Percentiles rank a stretch among this genome's conserved stretches.
Evolutionary conservation across 441 rosid species (phyloP).

Genomic region (Mallotus japonicus): DNA sequence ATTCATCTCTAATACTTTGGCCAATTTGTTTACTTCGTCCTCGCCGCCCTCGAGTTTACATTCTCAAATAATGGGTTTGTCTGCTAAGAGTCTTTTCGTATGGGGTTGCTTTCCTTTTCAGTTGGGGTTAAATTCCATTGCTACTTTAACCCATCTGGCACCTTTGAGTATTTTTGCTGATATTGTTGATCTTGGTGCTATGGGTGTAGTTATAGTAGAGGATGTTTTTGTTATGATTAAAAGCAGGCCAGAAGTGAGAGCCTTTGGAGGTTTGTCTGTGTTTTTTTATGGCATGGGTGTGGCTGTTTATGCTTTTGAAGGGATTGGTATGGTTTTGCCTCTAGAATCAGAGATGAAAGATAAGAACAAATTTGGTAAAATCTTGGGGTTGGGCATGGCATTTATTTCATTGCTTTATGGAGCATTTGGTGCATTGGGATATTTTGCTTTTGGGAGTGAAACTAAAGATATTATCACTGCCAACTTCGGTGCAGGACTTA

Average conservation of each 20-base stretch:
- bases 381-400: slow-evolving; percentile 46
- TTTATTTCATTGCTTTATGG: slow-evolving; percentile 57
- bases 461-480: slow-evolving; percentile 72
- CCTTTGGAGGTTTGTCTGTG: slow-evolving; percentile 57
- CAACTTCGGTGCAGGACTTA: slow-evolving; percentile 57
- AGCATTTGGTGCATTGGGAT: slow-evolving; percentile 66
- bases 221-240: slow-evolving; percentile 40
- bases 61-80: slow-evolving; percentile 33
- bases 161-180: slow-evolving; percentile 88
- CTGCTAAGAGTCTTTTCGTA: slow-evolving; percentile 51
- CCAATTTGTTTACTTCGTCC: slow-evolving; percentile 31
- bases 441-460: slow-evolving; percentile 64
- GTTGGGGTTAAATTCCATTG: slow-evolving; percentile 62
- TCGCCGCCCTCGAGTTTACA: slow-evolving; percentile 17
- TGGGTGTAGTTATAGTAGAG: slow-evolving; percentile 63
- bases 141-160: slow-evolving; percentile 70
- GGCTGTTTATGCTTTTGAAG: slow-evolving; percentile 74
- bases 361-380: slow-evolving; percentile 55
- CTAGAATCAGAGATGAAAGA: slow-evolving; percentile 66
- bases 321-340: slow-evolving; percentile 78
- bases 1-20: slow-evolving; percentile 41
- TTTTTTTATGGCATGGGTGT: slow-evolving; percentile 81
- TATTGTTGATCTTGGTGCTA: slow-evolving; percentile 69
- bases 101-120: slow-evolving; percentile 80
- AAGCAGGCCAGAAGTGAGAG: slow-evolving; percentile 44